Percentiles rank a stretch among this genome's conserved stretches.
These are phyloP conservation scores for Vaccinium myrtillus DNA, from an alignment of 148 eudicot species.

Conservation along the genomic window DNA sequence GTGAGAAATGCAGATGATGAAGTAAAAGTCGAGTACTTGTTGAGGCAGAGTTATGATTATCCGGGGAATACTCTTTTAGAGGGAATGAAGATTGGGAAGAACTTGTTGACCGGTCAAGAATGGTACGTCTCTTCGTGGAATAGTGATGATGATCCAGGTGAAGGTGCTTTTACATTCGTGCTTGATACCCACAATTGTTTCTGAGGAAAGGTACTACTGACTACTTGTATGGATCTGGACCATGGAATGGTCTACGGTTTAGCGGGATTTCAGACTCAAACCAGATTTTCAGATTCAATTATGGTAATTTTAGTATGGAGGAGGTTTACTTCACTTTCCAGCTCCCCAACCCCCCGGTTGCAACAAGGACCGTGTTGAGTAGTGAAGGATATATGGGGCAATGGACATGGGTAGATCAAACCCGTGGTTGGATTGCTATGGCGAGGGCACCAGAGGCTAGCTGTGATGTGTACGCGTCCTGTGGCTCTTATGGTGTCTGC, in stretches of 20 bases:
- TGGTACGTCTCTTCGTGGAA: conserved; percentile 22
- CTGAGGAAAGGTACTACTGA: background rate
- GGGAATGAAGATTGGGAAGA: conserved; percentile 25
- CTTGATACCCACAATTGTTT: background rate
- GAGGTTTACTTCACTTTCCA: conserved; percentile 24
- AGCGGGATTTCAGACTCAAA: conserved; percentile 14
- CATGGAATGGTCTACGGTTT: conserved; percentile 29
- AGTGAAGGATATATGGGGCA: conserved; percentile 20
- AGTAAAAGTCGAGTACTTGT: background rate
- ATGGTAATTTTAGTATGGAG: background rate
- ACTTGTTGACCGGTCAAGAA: conserved; percentile 15
- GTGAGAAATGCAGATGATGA: conserved; percentile 13
- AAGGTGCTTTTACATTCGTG: background rate
- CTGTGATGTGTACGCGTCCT: conserved; percentile 23
- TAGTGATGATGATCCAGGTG: conserved; percentile 22
- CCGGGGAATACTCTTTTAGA: conserved; percentile 5
- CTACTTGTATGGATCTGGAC: conserved; percentile 8
- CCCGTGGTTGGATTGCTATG: conserved; percentile 21
- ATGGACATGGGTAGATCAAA: background rate
- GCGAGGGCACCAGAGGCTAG: conserved; percentile 17
- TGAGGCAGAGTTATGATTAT: conserved; percentile 36
- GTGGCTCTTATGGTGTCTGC: conserved; percentile 28
- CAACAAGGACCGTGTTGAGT: conserved; percentile 21
- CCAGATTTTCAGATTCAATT: background rate
- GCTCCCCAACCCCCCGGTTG: background rate